phyloP scores from a whole-genome alignment of 2,329 filamentous ascomycete genomes.

The Mollisia scopiformis region DNA sequence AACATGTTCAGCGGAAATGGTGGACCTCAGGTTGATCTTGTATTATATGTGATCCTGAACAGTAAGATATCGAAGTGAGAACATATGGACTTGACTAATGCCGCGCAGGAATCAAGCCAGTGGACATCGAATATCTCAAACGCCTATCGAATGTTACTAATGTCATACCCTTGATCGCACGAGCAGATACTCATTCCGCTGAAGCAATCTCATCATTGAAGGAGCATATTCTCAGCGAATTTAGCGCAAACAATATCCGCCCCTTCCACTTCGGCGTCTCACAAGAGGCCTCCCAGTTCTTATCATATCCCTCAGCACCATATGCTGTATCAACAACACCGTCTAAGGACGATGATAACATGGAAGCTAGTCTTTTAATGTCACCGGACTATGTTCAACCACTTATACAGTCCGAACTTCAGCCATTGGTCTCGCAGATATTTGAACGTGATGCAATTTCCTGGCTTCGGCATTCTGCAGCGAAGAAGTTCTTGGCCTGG shows the following conservation, averaged over 20 bases:
- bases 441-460: constrained; percentile 79
- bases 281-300: constrained; percentile 19
- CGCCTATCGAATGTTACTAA: constrained; percentile 76
- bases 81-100: constrained; percentile 17
- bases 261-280: constrained; percentile 64
- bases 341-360: constrained; percentile 74
- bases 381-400: constrained; percentile 87
- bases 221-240: constrained; percentile 56
- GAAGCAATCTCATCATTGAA: constrained; percentile 64
- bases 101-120: constrained; percentile 55
- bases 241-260: constrained; percentile 60
- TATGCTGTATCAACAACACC: constrained; percentile 80
- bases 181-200: constrained; percentile 68
- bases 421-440: constrained; percentile 68
- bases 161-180: constrained; percentile 80
- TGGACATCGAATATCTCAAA: constrained; percentile 73
- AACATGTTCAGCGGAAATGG: constrained; percentile 80
- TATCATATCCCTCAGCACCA: constrained; percentile 46
- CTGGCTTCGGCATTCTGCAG: constrained; percentile 81
- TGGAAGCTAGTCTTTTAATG: constrained; percentile 95
- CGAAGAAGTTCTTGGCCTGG: constrained; percentile 80
- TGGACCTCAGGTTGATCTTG: constrained; percentile 80
- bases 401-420: constrained; percentile 75
- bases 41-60: constrained; percentile 79
- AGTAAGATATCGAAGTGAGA: constrained; percentile 50